A percentile compares a stretch with the other conserved stretches of the same genome.
Evolutionary conservation across 345 rosid species (phyloP).

Genomic region (Citrus australasica): DNA sequence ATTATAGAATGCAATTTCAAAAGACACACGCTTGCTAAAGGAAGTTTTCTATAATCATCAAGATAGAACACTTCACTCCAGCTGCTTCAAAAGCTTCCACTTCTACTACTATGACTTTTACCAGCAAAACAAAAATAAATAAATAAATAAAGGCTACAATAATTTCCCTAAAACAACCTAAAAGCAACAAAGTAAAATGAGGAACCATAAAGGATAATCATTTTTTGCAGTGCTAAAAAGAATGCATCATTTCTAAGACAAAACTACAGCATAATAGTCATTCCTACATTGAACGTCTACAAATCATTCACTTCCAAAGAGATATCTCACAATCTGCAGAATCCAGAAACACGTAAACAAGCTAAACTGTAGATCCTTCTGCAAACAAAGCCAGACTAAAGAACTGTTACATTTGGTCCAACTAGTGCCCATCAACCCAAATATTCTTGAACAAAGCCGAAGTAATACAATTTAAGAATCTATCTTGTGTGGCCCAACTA

Average conservation of each 20-base stretch:
- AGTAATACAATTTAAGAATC: background rate
- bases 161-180: conserved; percentile 3
- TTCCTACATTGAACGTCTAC: background rate
- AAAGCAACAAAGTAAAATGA: background rate
- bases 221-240: background rate
- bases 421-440: background rate
- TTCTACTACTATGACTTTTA: background rate
- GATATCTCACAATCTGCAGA: background rate
- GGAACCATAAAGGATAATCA: background rate
- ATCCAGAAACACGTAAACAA: background rate
- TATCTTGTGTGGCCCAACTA: background rate
- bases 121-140: background rate
- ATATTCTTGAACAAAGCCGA: background rate
- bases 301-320: background rate
- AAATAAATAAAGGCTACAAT: background rate
- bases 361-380: background rate
- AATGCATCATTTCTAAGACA: background rate
- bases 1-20: background rate
- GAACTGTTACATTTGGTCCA: background rate
- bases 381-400: background rate
- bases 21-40: background rate
- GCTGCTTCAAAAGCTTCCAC: conserved; percentile 2
- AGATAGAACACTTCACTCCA: background rate
- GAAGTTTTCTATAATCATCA: conserved; percentile 5
- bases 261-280: background rate